phyloP scores from a whole-genome alignment of 495 filamentous ascomycete species.

The Penicillium lividum region DNA sequence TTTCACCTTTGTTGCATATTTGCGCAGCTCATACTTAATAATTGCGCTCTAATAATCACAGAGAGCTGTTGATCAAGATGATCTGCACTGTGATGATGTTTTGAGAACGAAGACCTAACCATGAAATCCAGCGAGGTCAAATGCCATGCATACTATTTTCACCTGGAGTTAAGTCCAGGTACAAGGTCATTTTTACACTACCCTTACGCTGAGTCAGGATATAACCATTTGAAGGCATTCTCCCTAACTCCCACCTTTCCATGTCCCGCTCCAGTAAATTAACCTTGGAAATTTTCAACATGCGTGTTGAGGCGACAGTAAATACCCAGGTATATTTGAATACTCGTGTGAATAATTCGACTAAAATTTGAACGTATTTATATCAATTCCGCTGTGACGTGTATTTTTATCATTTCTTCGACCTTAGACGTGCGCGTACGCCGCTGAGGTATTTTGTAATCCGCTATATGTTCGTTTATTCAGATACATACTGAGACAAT shows the following conservation, averaged over 20 bases:
- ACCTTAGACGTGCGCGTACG: too few species aligned
- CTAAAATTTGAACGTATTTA: too few species aligned
- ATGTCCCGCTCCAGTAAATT: not conserved
- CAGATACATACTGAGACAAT: too few species aligned
- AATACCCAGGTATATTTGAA: not conserved
- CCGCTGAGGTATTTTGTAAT: too few species aligned
- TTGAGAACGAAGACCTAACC: slow-evolving; percentile 19
- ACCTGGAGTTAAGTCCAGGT: slow-evolving; percentile 45
- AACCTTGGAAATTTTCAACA: too few species aligned
- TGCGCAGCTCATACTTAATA: slow-evolving; percentile 29
- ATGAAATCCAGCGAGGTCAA: slow-evolving; percentile 24
- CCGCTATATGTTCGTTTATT: too few species aligned
- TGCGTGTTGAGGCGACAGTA: not conserved
- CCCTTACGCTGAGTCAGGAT: not conserved
- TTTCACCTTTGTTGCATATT: slow-evolving; percentile 32
- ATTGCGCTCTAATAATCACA: slow-evolving; percentile 32
- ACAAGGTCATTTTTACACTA: not conserved
- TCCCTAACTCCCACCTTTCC: not conserved
- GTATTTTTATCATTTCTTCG: too few species aligned
- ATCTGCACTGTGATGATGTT: slow-evolving; percentile 23
- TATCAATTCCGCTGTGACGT: too few species aligned
- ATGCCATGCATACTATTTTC: slow-evolving; percentile 52
- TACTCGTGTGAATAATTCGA: too few species aligned
- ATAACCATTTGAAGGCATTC: not conserved
- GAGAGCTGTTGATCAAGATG: slow-evolving; percentile 11